phyloP scores from a whole-genome alignment of 257 asterid genomes.

The Paulownia fortunei region DNA sequence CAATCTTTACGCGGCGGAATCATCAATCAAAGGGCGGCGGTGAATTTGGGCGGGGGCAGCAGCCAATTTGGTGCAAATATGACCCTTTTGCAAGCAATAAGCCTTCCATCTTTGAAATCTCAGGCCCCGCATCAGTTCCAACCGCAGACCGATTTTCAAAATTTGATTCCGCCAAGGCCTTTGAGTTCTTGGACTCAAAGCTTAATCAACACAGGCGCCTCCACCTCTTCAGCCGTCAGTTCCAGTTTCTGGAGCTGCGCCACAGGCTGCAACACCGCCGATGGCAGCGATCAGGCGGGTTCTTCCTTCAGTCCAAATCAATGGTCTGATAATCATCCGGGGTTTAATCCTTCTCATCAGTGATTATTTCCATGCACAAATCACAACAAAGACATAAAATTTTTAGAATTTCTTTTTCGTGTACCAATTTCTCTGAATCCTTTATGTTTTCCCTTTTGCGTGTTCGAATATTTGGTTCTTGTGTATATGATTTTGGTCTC shows the following conservation, averaged over 20 bases:
- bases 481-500: background rate
- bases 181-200: slow-evolving; percentile 47
- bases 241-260: slow-evolving; percentile 24
- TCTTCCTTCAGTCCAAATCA: slow-evolving; percentile 41
- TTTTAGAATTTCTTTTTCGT: background rate
- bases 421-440: background rate
- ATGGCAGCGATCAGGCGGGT: slow-evolving; percentile 29
- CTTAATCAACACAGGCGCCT: slow-evolving; percentile 28
- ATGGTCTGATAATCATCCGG: slow-evolving; percentile 40
- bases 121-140: slow-evolving; percentile 21
- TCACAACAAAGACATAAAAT: background rate
- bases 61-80: slow-evolving; percentile 31
- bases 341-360: slow-evolving; percentile 34
- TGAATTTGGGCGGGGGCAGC: background rate
- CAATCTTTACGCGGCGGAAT: slow-evolving; percentile 1
- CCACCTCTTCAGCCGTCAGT: slow-evolving; percentile 26
- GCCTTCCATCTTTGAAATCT: background rate
- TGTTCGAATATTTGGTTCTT: background rate
- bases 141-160: slow-evolving; percentile 16
- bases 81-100: slow-evolving; percentile 37
- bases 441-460: too few relatives aligned
- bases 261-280: slow-evolving; percentile 10
- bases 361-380: background rate
- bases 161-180: slow-evolving; percentile 32
- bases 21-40: background rate